Conservation (phyloP, 2,329 filamentous ascomycete species). For the Fulvia fulva region DNA sequence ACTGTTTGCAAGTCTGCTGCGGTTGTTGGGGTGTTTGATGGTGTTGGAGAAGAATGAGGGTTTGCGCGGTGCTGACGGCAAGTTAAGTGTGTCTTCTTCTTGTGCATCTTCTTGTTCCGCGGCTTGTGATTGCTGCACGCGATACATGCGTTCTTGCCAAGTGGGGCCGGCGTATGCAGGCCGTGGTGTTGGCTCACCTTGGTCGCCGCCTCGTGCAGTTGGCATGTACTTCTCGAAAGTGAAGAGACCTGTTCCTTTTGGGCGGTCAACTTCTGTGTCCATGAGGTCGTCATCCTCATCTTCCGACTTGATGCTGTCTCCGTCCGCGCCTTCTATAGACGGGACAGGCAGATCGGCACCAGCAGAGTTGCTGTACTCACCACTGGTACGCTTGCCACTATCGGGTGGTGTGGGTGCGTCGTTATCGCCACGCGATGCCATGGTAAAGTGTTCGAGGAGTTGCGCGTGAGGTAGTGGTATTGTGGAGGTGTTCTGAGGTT, state of each 20-base stretch:
- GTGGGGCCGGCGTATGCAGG: not conserved
- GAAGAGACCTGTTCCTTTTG: not conserved
- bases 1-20: not conserved
- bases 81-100: not conserved
- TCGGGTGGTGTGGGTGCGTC: not conserved
- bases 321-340: not conserved
- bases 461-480: not conserved
- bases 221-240: not conserved
- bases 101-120: not conserved
- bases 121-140: not conserved
- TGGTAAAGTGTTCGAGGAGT: not conserved
- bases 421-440: not conserved
- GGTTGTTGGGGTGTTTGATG: not conserved
- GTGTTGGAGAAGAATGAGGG: not conserved
- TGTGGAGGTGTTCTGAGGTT: not conserved
- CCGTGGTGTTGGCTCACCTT: not conserved
- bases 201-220: not conserved
- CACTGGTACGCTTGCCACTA: not conserved
- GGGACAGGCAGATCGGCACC: not conserved
- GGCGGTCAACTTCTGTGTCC: not conserved
- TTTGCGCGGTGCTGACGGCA: not conserved
- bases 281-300: not conserved
- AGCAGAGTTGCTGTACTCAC: not conserved
- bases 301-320: not conserved
- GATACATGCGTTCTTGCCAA: not conserved